Evolutionary conservation across 805 yeast species (phyloP), one percentile per base, ranked within the genome.

Genomic region (Cyberlindnera veronae): DNA sequence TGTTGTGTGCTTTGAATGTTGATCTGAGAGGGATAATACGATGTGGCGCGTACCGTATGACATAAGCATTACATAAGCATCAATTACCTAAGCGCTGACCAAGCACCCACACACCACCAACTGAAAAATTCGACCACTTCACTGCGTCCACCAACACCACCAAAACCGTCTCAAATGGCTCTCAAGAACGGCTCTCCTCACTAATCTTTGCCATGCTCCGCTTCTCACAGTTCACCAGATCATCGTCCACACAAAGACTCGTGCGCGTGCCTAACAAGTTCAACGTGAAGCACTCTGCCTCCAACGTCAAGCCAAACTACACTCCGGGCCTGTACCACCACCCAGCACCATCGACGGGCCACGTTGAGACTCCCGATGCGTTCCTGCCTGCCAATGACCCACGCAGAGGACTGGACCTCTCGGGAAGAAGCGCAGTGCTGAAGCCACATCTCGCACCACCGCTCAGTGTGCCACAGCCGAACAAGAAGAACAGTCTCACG

Each of bases 381-480:
- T 86, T 86, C 58, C 60, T 86, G 41, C 88, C 93, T 10, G 48
- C 63, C 6, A 62, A 60, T 30, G 87, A 84, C 55, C 77, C 79
- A 31, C 72, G 93, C 49, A 68, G 70, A 38, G 63, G 59, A 3
- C 51, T 69, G 10, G 50, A 49, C 21, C 49, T 61, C 26, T 54
- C 62, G 9, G 58, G 60, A 17, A 47, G 48, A 19, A 45, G 42
- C 29, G 14, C 29, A 8, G 15, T 14, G 10, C 14, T 39, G 35
- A 43, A 41, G 15, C 41, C 44, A 17, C 11, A 29, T 7, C 55
- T 49, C 9, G 67, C 63, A 11, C 74, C 75, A 10, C 48, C 73
- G 29, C 64, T 72, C 49, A 45, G 67, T 14, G 37, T 41, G 14
- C 60, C 66, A 49, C 60, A 56, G n/a, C n/a, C 10, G 66, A 65